Evolutionary conservation across 1,284 basidiomycete species (phyloP).

Genomic region (Ustilago hordei): DNA sequence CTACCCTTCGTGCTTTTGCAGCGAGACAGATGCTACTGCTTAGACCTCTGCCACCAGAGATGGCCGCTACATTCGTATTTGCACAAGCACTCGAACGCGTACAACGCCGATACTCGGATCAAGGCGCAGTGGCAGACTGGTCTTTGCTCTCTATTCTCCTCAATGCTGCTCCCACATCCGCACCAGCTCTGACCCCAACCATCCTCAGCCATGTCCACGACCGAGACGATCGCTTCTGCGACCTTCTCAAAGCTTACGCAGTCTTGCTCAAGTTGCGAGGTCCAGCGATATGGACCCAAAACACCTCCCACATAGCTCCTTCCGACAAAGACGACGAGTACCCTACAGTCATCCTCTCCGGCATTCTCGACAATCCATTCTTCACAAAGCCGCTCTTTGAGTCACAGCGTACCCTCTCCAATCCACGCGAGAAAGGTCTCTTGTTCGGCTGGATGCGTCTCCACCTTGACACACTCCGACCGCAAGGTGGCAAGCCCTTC

Average conservation of each 20-base stretch:
- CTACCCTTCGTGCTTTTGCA: conserved; percentile 40
- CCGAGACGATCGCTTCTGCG: conserved; percentile 38
- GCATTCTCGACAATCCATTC: conserved; percentile 59
- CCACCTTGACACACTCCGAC: conserved; percentile 48
- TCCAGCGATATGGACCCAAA: conserved; percentile 35
- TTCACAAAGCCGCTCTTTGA: conserved; percentile 46
- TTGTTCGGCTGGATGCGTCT: conserved; percentile 52
- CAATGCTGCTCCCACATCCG: conserved; percentile 30
- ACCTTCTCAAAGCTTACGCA: conserved; percentile 48
- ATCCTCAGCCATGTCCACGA: conserved; percentile 50
- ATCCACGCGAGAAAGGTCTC: conserved; percentile 33
- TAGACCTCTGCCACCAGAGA: conserved; percentile 29
- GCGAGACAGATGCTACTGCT: conserved; percentile 43
- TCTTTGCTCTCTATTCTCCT: conserved; percentile 43
- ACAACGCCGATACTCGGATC: conserved; percentile 20
- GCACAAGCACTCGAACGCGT: conserved; percentile 17
- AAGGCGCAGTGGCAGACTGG: conserved; percentile 32
- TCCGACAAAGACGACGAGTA: conserved; percentile 38
- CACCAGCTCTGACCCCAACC: conserved; percentile 25
- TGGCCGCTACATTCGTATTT: conserved; percentile 26
- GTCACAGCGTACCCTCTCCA: conserved; percentile 25
- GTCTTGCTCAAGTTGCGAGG: conserved; percentile 44
- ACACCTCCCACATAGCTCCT: neutral
- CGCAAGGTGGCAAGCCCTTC: conserved; percentile 34
- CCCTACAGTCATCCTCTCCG: conserved; percentile 50